phyloP scores from a whole-genome alignment of 345 rosid genomes.

The Heritiera fomes region DNA sequence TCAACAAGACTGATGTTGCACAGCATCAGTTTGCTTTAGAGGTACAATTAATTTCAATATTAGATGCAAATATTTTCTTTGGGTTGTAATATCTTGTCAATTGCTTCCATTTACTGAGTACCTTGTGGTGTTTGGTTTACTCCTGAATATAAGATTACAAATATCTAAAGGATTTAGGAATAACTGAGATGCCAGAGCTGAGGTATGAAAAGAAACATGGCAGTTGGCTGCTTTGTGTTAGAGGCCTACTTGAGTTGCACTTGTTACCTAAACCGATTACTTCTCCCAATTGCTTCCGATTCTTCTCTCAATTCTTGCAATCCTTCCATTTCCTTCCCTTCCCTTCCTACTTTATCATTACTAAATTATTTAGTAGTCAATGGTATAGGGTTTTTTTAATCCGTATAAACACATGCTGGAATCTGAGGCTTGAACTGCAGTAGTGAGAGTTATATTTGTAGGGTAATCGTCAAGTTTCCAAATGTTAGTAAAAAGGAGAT shows the following conservation, averaged over 20 bases:
- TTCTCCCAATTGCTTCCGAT: background rate
- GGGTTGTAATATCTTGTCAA: background rate
- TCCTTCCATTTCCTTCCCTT: background rate
- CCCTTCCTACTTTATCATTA: background rate
- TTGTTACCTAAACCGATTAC: background rate
- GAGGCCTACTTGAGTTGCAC: background rate
- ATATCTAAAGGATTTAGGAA: background rate
- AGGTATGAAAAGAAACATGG: background rate
- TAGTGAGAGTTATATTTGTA: background rate
- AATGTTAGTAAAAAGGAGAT: background rate
- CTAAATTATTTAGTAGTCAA: background rate
- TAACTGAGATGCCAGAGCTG: background rate
- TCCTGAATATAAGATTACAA: background rate
- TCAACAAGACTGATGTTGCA: slow-evolving; percentile 83
- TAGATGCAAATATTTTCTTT: slow-evolving; percentile 7
- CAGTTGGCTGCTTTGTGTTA: background rate
- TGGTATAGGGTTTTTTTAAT: background rate
- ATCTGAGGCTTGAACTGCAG: background rate
- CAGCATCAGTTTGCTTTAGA: slow-evolving; percentile 82
- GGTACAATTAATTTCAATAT: slow-evolving; percentile 36
- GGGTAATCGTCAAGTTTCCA: background rate
- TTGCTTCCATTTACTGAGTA: slow-evolving; percentile 2
- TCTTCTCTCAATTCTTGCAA: background rate
- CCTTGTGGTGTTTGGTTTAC: background rate
- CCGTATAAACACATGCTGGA: background rate